Evolutionary conservation across 2,329 filamentous ascomycete genomes (phyloP).

Genomic region (Elsinoe ampelina): DNA sequence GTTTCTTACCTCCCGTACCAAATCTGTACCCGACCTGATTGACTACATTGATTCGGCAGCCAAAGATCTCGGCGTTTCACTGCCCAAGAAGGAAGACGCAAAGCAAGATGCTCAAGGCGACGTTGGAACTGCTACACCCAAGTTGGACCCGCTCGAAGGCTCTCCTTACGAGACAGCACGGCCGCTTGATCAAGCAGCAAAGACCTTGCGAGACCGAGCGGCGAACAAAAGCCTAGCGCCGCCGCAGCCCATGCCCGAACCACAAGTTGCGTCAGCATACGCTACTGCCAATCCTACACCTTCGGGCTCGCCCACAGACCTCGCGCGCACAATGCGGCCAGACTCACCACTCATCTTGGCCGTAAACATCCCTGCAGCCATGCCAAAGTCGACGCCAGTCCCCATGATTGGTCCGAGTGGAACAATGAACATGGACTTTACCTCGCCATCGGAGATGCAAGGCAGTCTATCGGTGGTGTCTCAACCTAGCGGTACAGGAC

Average conservation of each 20-base stretch:
- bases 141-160: not conserved
- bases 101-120: not conserved
- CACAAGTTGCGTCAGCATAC: not conserved
- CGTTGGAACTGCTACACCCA: not conserved
- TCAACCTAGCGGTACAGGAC: not conserved
- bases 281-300: not conserved
- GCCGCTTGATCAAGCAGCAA: not conserved
- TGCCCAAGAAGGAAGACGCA: constrained; percentile 14
- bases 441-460: not conserved
- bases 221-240: constrained; percentile 8
- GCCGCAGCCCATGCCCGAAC: not conserved
- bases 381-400: not conserved
- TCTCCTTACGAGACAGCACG: not conserved
- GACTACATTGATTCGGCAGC: constrained; percentile 30
- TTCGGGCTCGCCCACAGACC: not conserved
- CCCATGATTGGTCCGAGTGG: constrained; percentile 5
- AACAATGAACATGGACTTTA: constrained; percentile 1
- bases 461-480: not conserved
- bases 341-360: not conserved
- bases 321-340: not conserved
- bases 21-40: constrained; percentile 28
- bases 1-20: constrained; percentile 21
- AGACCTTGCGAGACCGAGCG: not conserved
- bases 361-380: not conserved
- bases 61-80: constrained; percentile 28